A percentile compares a stretch with the other conserved stretches of the same genome.
phyloP scores from a whole-genome alignment of 495 filamentous ascomycete species.

The Parathielavia appendiculata region DNA sequence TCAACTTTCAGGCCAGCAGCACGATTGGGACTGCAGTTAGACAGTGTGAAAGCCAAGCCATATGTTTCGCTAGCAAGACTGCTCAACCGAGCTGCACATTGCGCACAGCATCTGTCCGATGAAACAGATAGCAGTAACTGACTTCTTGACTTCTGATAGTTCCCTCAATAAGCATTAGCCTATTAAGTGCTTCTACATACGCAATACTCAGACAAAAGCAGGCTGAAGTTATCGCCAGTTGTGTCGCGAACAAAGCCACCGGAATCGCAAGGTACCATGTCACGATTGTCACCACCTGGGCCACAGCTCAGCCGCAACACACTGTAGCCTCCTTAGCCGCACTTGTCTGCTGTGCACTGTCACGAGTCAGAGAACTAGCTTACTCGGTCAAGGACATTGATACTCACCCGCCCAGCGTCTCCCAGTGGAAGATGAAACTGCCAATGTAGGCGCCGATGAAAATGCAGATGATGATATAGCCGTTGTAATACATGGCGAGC shows the following conservation, averaged over 20 bases:
- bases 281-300: too few relatives aligned
- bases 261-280: neutral
- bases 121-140: too few relatives aligned
- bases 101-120: too few relatives aligned
- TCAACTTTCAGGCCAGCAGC: neutral
- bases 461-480: constrained; percentile 61
- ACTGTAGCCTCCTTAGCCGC: constrained; percentile 19
- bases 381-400: neutral
- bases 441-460: constrained; percentile 61
- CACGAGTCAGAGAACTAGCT: neutral
- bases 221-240: too few relatives aligned
- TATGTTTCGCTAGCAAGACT: neutral
- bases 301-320: constrained; percentile 16
- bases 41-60: neutral
- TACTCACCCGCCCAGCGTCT: constrained; percentile 32
- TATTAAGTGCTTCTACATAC: too few relatives aligned
- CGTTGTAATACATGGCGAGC: constrained; percentile 61
- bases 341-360: constrained; percentile 10
- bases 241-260: too few relatives aligned
- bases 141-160: too few relatives aligned
- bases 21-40: too few relatives aligned
- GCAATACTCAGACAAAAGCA: too few relatives aligned
- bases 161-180: too few relatives aligned
- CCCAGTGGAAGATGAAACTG: constrained; percentile 57
- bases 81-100: too few relatives aligned